phyloP scores from a whole-genome alignment of 495 filamentous ascomycete genomes.

The Penicillium dipodomyicola region DNA sequence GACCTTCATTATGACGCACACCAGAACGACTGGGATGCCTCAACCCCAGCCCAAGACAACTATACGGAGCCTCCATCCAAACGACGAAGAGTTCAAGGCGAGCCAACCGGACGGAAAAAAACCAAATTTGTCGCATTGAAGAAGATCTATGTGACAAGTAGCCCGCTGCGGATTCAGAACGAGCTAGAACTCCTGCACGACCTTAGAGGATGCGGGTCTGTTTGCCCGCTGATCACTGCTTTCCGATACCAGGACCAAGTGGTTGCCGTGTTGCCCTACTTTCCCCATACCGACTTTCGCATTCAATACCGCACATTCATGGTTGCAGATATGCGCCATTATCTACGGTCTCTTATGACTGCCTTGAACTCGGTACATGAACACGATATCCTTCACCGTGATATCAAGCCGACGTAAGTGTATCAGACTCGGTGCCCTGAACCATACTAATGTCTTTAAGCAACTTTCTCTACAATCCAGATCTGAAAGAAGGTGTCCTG shows the following conservation, averaged over 20 bases:
- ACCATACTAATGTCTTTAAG: constrained; percentile 30
- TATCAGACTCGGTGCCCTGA: background rate
- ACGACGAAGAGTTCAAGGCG: constrained; percentile 37
- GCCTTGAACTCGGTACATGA: constrained; percentile 81
- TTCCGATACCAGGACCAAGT: constrained; percentile 94
- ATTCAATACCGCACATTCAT: constrained; percentile 90
- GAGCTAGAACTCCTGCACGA: constrained; percentile 96
- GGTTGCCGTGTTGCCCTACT: constrained; percentile 90
- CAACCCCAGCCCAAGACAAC: constrained; percentile 54
- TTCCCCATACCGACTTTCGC: constrained; percentile 92
- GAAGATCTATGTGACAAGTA: constrained; percentile 98
- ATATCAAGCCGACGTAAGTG: constrained; percentile 91
- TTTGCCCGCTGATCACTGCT: constrained; percentile 94
- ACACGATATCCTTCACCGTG: constrained; percentile 83
- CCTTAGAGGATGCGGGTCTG: constrained; percentile 72
- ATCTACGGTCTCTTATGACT: constrained; percentile 83
- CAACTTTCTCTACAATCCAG: constrained; percentile 93
- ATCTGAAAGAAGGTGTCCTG: constrained; percentile 77
- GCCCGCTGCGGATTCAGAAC: constrained; percentile 88
- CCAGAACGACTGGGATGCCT: constrained; percentile 81
- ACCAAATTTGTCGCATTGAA: constrained; percentile 92
- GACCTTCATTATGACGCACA: constrained; percentile 85
- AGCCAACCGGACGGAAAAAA: constrained; percentile 35
- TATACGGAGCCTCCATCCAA: constrained; percentile 63
- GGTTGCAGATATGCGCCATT: constrained; percentile 78